A percentile compares a stretch with the other conserved stretches of the same genome.
phyloP scores from a whole-genome alignment of 495 filamentous ascomycete species.

The Aspergillus mulundensis region DNA sequence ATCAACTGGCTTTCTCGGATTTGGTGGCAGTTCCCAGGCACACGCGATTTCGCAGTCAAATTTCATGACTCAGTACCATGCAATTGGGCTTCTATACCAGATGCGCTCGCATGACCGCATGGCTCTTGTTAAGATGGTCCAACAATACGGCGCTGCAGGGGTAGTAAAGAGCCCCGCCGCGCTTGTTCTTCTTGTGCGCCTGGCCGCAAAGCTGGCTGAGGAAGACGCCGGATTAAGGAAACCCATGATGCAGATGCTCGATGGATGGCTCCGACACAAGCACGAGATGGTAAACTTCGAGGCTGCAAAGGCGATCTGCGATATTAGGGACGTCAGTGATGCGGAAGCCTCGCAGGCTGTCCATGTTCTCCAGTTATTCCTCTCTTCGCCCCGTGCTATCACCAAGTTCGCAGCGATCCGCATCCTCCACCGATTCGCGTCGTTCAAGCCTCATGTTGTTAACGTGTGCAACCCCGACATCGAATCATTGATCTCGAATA shows the following conservation, averaged over 20 bases:
- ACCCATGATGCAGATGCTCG: constrained; percentile 91
- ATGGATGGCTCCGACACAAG: constrained; percentile 97
- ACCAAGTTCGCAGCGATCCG: constrained; percentile 98
- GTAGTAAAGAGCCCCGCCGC: constrained; percentile 93
- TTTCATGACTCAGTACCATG: constrained; percentile 98
- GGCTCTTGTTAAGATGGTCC: constrained; percentile 99
- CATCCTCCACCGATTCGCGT: constrained; percentile 92
- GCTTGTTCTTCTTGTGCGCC: constrained; percentile 82
- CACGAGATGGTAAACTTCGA: constrained; percentile 99
- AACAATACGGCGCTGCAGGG: constrained; percentile 89
- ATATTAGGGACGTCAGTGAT: constrained; percentile 89
- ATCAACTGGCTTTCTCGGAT: constrained; percentile 84
- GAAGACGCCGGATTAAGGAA: constrained; percentile 85
- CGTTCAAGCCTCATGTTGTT: constrained; percentile 90
- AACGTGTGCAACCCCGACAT: constrained; percentile 95
- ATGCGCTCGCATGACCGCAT: constrained; percentile 97
- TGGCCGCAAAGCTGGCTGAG: constrained; percentile 92
- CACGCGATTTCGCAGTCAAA: constrained; percentile 66
- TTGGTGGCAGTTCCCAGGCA: constrained; percentile 66
- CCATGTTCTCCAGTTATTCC: constrained; percentile 91
- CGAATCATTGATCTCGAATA: constrained; percentile 90
- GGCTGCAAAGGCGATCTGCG: constrained; percentile 95
- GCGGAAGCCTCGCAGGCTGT: constrained; percentile 89
- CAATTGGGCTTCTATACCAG: constrained; percentile 95
- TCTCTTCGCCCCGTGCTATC: constrained; percentile 92